These are phyloP conservation scores for Sporothrix pallida DNA, from an alignment of 2,329 filamentous ascomycete genomes.

Conservation along the genomic window DNA sequence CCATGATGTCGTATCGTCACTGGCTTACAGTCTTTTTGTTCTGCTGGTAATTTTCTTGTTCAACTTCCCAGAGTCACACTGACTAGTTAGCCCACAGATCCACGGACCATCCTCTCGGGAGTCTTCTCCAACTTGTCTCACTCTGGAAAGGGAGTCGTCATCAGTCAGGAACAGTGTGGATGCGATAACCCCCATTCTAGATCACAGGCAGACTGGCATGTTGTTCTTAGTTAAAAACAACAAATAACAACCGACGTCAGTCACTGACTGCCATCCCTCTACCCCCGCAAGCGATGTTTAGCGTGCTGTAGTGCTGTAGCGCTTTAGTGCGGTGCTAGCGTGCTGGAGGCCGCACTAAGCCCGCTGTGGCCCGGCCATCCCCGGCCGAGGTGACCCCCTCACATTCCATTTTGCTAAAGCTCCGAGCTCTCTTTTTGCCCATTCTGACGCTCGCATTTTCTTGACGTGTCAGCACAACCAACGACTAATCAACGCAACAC, in stretches of 20 bases:
- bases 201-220: not conserved
- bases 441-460: not conserved
- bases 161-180: not conserved
- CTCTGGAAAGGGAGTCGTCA: not conserved
- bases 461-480: too few species aligned
- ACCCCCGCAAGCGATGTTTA: too few species aligned
- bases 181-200: not conserved
- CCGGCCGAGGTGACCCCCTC: not conserved
- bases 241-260: too few species aligned
- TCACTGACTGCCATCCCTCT: not conserved
- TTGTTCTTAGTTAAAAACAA: too few species aligned
- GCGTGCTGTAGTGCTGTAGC: too few species aligned
- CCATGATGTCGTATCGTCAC: not conserved
- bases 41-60: too few species aligned
- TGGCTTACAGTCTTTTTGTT: too few species aligned
- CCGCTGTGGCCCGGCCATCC: conserved; percentile 7
- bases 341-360: not conserved
- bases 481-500: not conserved
- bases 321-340: not conserved
- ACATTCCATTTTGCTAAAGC: not conserved
- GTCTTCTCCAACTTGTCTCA: not conserved
- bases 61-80: not conserved
- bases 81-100: not conserved
- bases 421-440: not conserved
- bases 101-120: not conserved